A percentile compares a stretch with the other conserved stretches of the same genome.
phyloP scores from a whole-genome alignment of 495 filamentous ascomycete species.

The Tuber umbilicatum region DNA sequence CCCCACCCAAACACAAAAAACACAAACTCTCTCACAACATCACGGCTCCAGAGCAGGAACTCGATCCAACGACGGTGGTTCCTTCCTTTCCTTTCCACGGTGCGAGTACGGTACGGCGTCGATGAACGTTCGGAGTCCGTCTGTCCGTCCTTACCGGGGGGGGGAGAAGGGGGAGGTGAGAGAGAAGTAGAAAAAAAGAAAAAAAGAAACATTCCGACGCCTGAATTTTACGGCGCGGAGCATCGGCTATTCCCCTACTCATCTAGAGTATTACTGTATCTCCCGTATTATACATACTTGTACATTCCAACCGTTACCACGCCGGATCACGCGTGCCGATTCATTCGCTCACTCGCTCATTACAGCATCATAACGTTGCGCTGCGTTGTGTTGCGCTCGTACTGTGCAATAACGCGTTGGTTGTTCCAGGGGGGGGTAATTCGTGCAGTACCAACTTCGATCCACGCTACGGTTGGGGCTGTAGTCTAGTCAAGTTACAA shows the following conservation, averaged over 20 bases:
- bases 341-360: not conserved
- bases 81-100: fast-evolving
- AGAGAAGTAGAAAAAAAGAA: not conserved
- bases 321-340: not conserved
- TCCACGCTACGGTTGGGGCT: not conserved
- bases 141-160: no score
- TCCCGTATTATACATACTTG: not conserved
- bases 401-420: not conserved
- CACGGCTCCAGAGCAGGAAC: not conserved
- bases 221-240: no score
- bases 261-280: no score
- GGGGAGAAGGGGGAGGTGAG: no score
- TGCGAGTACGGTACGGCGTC: not conserved
- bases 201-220: no score
- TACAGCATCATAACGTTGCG: not conserved
- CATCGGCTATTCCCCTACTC: not conserved
- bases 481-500: no score
- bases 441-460: not conserved
- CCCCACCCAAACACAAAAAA: not conserved
- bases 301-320: not conserved
- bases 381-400: not conserved
- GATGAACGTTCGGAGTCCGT: not conserved
- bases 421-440: not conserved
- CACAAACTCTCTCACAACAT: not conserved
- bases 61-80: no score